Evolutionary conservation across 441 rosid genomes (phyloP).

Genomic region (Populus hybrid): DNA sequence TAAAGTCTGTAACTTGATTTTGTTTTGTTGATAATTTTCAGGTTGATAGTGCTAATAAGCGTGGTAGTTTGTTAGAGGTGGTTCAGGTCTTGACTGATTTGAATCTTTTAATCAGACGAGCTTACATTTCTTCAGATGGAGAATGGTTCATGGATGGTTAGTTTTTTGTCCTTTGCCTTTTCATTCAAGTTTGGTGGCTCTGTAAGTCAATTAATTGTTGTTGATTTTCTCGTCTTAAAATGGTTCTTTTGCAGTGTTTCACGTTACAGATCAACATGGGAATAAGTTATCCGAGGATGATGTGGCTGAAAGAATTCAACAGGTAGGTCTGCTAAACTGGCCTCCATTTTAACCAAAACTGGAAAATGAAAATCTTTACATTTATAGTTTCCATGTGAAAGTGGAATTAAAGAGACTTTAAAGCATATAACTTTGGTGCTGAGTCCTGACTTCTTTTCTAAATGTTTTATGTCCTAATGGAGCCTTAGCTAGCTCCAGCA

Average conservation of each 20-base stretch:
- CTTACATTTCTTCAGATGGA: constrained; percentile 85
- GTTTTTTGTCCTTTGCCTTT: constrained; percentile 14
- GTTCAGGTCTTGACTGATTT: constrained; percentile 82
- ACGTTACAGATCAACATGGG: constrained; percentile 72
- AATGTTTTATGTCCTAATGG: not conserved
- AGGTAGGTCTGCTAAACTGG: constrained; percentile 47
- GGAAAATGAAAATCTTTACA: not conserved
- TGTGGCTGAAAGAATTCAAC: constrained; percentile 68
- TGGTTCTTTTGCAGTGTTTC: constrained; percentile 53
- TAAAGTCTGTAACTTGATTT: constrained; percentile 1
- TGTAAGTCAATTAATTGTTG: constrained; percentile 4
- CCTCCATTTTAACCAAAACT: not conserved
- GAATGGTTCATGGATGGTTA: constrained; percentile 92
- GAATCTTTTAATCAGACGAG: constrained; percentile 64
- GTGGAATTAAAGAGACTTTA: not conserved
- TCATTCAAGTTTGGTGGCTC: not conserved
- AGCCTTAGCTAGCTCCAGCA: not conserved
- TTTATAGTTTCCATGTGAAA: not conserved
- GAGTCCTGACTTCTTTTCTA: not conserved
- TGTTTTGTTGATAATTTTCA: constrained; percentile 19
- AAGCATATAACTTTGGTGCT: not conserved
- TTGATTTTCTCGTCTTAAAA: constrained; percentile 13
- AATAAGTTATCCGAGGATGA: constrained; percentile 60
- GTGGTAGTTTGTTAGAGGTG: constrained; percentile 75
- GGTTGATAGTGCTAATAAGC: constrained; percentile 81